Evolutionary conservation across 345 rosid genomes (phyloP), one percentile per base, ranked within the genome.

Genomic region (Arabis alpina): DNA sequence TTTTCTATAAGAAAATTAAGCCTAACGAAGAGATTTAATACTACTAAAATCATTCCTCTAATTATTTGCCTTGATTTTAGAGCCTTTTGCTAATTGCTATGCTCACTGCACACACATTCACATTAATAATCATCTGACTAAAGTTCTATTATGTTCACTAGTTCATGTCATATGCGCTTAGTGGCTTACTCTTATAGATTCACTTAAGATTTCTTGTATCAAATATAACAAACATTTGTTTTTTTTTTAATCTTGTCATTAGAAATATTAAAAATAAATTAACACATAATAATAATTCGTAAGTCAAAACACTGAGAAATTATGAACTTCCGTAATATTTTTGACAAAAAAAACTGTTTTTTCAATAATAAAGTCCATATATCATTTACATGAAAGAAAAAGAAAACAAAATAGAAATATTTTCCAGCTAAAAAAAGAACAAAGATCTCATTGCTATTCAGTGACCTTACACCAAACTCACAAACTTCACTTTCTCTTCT

Each of bases 401-500:
- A 60, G 0, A 52, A 51, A 66, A 44, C 8, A 53, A 62, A 61
- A 66, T 2, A 61, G 51, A 68, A 27, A 75, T 68, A 45, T 67
- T 59, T n/a, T 66, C 67, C 61, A 19, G 23, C 23, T 19, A 66
- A 57, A 57, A 40, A 16, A 34, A 50, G 41, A 53, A 67, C 57
- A 67, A 67, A 53, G 45, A 75, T 68, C 41, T 61, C 45, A 54
- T 61, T 45, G 25, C 8, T 75, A 37, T 61, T 62, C 52, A 45
- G 25, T 25, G 69, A 66, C 51, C 77, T 61, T 68, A 53, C 74
- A 75, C 79, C 70, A 67, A 75, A 59, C 68, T 73, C 64, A 54
- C 64, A 54, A 50, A 49, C 45, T 56, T 39, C 39, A 13, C 61
- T 32, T 32, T 19, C 23, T 19, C 23, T 60, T 54, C 19, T 37